Percentiles rank a stretch among this genome's conserved stretches.
Conservation (phyloP, 805 yeast genomes). For the Lachancea nothofagi region DNA sequence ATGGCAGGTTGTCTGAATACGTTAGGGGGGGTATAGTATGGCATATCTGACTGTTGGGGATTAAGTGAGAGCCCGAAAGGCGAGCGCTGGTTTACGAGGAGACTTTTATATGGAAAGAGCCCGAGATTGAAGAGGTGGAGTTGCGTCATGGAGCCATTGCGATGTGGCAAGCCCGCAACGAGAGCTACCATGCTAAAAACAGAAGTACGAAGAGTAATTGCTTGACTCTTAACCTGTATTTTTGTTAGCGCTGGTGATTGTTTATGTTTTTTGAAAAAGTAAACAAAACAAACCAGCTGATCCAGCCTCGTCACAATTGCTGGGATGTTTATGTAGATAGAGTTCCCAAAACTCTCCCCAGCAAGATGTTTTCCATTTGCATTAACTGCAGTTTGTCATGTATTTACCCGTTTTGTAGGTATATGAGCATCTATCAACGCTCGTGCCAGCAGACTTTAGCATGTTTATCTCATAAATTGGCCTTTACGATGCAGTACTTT, state of each 20-base stretch:
- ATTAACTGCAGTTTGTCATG: too few species aligned
- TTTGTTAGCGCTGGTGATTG: constrained; percentile 4
- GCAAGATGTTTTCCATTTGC: not conserved
- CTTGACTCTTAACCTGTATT: not conserved
- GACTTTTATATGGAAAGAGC: too few species aligned
- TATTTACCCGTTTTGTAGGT: not conserved
- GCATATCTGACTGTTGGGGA: constrained; percentile 1
- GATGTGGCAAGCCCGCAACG: too few species aligned
- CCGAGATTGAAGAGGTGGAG: too few species aligned
- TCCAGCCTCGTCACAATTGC: constrained; percentile 4
- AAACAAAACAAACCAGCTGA: constrained; percentile 3
- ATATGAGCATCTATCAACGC: not conserved
- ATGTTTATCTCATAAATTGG: too few species aligned
- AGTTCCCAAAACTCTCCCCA: too few species aligned
- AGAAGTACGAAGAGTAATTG: not conserved
- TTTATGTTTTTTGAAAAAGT: constrained; percentile 3
- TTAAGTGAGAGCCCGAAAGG: not conserved
- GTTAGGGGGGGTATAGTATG: constrained; percentile 23
- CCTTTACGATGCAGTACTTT: too few species aligned
- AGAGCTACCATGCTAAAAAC: not conserved
- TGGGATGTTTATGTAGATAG: too few species aligned
- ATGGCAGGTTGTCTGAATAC: constrained; percentile 29
- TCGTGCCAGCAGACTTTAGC: not conserved
- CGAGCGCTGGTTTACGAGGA: too few species aligned
- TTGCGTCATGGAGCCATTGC: too few species aligned